Conservation (phyloP, 148 eudicot species). For the Oxyria digyna region DNA sequence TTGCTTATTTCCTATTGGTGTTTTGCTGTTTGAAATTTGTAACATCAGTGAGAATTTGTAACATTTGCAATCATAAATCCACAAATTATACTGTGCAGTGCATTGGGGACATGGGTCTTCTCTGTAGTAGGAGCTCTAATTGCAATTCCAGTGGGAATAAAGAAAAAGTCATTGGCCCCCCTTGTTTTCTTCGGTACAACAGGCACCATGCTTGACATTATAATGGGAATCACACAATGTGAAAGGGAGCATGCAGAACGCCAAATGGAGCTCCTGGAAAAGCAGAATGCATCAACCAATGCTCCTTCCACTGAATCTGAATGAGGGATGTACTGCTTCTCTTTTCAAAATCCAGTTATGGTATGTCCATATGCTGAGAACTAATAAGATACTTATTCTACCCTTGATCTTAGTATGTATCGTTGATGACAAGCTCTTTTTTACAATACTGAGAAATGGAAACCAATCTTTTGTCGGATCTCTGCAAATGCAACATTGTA, state of each 20-base stretch:
- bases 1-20: no score
- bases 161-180: constrained; percentile 74
- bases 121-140: constrained; percentile 89
- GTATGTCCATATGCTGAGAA: not conserved
- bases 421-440: not conserved
- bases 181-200: constrained; percentile 95
- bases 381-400: not conserved
- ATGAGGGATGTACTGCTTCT: not conserved
- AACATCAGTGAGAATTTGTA: not conserved
- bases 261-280: constrained; percentile 78
- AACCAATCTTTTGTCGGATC: not conserved
- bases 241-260: constrained; percentile 97
- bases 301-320: constrained; percentile 11
- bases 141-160: constrained; percentile 90
- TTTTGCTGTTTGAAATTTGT: not conserved
- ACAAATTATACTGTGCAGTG: constrained; percentile 37
- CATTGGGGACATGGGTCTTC: constrained; percentile 96
- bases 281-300: constrained; percentile 33
- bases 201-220: constrained; percentile 95
- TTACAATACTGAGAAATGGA: not conserved
- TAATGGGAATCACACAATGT: constrained; percentile 80
- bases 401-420: not conserved
- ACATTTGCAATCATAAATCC: no score
- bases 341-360: not conserved
- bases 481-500: not conserved